Base-by-base conservation (phyloP, 306 rosid species). In the Glycine soja region DNA sequence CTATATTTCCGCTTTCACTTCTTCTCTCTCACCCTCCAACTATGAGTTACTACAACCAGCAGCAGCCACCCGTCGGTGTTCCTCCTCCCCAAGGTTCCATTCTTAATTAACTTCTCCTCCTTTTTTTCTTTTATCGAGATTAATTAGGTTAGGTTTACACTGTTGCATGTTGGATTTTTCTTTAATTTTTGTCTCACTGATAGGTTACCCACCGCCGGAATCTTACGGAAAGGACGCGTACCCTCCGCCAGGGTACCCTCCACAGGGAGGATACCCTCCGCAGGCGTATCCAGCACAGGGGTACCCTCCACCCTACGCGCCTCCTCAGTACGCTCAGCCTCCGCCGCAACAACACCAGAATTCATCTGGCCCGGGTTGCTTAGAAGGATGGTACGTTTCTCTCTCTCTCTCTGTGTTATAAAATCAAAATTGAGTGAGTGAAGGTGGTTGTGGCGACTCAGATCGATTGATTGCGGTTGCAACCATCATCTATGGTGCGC, bases 31-130 rank as follows among this genome's bases (percentile, higher is more conserved):
- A 1, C 5, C 13, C 30, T 24, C 2, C 6, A 3, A 0, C 51
- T 7, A 94, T 94, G 98, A 94, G 97, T 70, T 91, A 94, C 74
- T 92, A 92, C 92, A 87, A 82, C 19, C 98, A 94, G 84, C 93
- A 92, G 24, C 98, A 86, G 47, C 97, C 98, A 8, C 98, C 98
- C 3, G 97, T 94, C 16, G 98, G 97, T 2, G 97, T 88, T 73
- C 98, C 98, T 58, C 98, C 98, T n/a, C 88, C 90, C 1, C 98
- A 94, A 87, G 98, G 98, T 94, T 30, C 43, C 3, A 4, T 34
- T 0, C 54, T 34, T 34, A 0, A 34, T 34, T 3, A 34, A 34
- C 4, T 34, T 3, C 14, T 24, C 14, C 3, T 6, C 0, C 5
- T 6, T 3, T 3, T 8, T 51, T 4, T 0, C 6, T 30, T n/a